These are phyloP conservation scores for Barnettozyma sucrosica DNA, from an alignment of 805 yeast species.

Conservation along the genomic window DNA sequence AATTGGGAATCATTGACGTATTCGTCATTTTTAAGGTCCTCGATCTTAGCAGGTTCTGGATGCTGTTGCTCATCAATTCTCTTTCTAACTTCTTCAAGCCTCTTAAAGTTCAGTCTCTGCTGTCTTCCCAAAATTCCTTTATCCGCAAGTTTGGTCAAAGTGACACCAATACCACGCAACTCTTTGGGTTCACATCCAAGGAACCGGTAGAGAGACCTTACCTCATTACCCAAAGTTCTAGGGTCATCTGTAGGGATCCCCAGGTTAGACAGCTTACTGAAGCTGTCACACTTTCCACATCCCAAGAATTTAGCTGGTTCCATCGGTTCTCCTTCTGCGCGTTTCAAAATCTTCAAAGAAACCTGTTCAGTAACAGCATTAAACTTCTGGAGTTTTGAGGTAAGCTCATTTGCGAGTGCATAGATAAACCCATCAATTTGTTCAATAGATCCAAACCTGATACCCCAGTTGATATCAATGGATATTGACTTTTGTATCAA, in stretches of 20 bases:
- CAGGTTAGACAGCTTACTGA: conserved; percentile 51
- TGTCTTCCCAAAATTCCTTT: conserved; percentile 26
- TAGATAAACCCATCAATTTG: conserved; percentile 64
- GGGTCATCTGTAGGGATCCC: conserved; percentile 56
- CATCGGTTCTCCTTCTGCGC: conserved; percentile 63
- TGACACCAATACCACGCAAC: conserved; percentile 73
- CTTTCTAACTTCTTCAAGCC: conserved; percentile 9
- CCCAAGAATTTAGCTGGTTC: conserved; percentile 80
- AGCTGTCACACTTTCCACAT: conserved; percentile 70
- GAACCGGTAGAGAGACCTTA: conserved; percentile 49
- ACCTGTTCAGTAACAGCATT: conserved; percentile 49
- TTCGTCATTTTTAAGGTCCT: neutral
- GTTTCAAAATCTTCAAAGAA: conserved; percentile 57
- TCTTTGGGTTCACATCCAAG: conserved; percentile 59
- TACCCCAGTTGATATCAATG: conserved; percentile 89
- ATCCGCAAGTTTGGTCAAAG: conserved; percentile 51
- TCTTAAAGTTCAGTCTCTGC: conserved; percentile 30
- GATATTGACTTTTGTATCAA: conserved; percentile 71
- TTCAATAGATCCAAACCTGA: conserved; percentile 53
- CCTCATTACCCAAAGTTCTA: conserved; percentile 56
- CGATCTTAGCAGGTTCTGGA: neutral
- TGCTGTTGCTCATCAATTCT: conserved; percentile 5
- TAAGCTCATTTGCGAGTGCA: conserved; percentile 54
- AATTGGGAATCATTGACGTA: conserved; percentile 14
- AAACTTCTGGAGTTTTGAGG: conserved; percentile 42